These are phyloP conservation scores for Sordariomycetes sp. DNA, from an alignment of 2,329 filamentous ascomycete genomes.

Conservation along the genomic window DNA sequence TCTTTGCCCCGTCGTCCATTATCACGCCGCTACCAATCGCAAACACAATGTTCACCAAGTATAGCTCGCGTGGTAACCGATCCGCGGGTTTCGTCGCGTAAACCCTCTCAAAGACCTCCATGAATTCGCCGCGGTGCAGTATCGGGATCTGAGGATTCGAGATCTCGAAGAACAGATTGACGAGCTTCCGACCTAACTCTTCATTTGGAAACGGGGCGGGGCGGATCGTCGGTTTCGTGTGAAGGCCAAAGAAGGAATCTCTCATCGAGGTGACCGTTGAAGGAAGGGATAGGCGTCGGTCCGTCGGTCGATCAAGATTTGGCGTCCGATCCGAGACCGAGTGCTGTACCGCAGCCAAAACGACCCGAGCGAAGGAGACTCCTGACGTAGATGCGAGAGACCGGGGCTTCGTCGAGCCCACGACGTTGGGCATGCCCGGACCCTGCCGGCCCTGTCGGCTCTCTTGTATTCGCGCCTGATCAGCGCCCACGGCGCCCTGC, in stretches of 20 bases:
- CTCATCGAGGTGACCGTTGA: constrained; percentile 64
- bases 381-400: constrained; percentile 78
- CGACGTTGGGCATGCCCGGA: constrained; percentile 56
- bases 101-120: constrained; percentile 72
- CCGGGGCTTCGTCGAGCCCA: constrained; percentile 64
- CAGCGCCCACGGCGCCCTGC: background rate
- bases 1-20: constrained; percentile 48
- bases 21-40: constrained; percentile 93
- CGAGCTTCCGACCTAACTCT: constrained; percentile 58
- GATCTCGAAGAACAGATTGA: constrained; percentile 85
- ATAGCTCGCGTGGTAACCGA: constrained; percentile 69
- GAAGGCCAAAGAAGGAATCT: constrained; percentile 93
- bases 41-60: constrained; percentile 93
- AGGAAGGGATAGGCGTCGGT: constrained; percentile 8
- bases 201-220: constrained; percentile 73
- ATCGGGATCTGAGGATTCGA: constrained; percentile 94
- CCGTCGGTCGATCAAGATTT: constrained; percentile 6
- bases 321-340: constrained; percentile 36
- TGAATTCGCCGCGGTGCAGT: constrained; percentile 78
- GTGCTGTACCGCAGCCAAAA: constrained; percentile 82
- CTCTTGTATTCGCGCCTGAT: constrained; percentile 18
- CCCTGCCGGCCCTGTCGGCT: constrained; percentile 11
- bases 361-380: constrained; percentile 87
- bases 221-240: constrained; percentile 78
- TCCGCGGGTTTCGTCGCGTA: constrained; percentile 56